Conservation (phyloP, 163 green algal genomes). For the Chloromonas sp. region DNA sequence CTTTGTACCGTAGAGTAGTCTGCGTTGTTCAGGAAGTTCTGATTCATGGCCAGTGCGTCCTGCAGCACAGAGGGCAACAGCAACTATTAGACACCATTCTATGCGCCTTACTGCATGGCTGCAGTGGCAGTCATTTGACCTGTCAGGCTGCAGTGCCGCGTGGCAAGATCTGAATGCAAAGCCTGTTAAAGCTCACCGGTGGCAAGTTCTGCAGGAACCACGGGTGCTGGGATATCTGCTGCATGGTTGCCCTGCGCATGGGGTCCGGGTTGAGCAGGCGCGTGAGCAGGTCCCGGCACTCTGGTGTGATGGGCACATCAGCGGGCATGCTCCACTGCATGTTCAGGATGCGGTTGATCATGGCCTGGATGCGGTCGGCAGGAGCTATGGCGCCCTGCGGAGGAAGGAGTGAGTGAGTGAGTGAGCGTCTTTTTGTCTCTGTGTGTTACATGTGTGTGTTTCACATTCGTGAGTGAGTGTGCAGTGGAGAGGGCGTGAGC, state of each 20-base stretch:
- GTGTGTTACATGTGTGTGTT: too few species aligned
- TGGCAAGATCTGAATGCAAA: too few species aligned
- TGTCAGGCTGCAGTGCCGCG: too few species aligned
- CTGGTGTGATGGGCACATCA: conserved; percentile 63
- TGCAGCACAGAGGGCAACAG: background rate
- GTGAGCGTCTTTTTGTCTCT: too few species aligned
- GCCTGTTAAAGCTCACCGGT: background rate
- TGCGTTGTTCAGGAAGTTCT: conserved; percentile 32
- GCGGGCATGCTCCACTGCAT: conserved; percentile 82
- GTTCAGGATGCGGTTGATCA: conserved; percentile 78
- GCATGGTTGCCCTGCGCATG: conserved; percentile 69
- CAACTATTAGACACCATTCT: too few species aligned
- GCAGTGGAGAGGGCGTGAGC: too few species aligned
- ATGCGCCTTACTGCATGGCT: too few species aligned
- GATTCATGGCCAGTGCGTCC: conserved; percentile 49
- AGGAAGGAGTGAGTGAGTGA: too few species aligned
- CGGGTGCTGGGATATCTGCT: conserved; percentile 61
- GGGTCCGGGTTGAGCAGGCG: conserved; percentile 69
- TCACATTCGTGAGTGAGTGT: too few species aligned
- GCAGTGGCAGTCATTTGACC: too few species aligned
- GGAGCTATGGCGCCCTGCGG: too few species aligned
- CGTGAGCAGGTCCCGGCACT: conserved; percentile 64
- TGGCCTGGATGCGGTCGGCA: conserved; percentile 33
- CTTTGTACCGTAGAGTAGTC: conserved; percentile 33
- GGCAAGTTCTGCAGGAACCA: conserved; percentile 73